A percentile compares a stretch with the other conserved stretches of the same genome.
Conservation (phyloP, 1,139 yeast species). For the Kodamaea ohmeri region DNA sequence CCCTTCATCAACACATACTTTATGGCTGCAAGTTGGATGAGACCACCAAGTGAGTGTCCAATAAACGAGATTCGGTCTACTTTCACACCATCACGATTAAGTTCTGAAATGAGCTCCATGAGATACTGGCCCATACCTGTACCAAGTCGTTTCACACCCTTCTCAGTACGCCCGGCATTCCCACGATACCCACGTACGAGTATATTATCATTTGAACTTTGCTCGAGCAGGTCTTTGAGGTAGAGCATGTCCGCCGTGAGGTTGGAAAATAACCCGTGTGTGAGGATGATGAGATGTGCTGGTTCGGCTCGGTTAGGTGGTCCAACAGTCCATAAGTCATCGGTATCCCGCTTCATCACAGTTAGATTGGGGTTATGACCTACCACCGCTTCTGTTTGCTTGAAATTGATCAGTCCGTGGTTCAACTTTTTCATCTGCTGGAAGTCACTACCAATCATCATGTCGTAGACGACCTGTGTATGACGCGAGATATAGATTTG, state of each 20-base stretch:
- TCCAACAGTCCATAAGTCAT: conserved; percentile 21
- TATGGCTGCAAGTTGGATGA: conserved; percentile 25
- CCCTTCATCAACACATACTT: conserved; percentile 20
- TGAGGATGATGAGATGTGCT: conserved; percentile 22
- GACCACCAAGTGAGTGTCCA: conserved; percentile 28
- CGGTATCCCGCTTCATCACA: conserved; percentile 17
- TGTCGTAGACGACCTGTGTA: conserved; percentile 19
- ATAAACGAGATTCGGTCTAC: conserved; percentile 22
- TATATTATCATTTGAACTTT: conserved; percentile 17
- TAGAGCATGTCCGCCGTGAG: conserved; percentile 28
- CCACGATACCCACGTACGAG: conserved; percentile 24
- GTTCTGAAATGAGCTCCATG: conserved; percentile 15
- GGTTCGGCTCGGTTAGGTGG: conserved; percentile 18
- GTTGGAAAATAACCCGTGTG: conserved; percentile 27
- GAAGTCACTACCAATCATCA: conserved; percentile 30
- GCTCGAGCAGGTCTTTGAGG: conserved; percentile 21
- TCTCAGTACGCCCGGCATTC: conserved; percentile 27
- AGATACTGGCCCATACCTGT: conserved; percentile 18
- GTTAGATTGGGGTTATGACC: conserved; percentile 14
- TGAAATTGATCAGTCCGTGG: conserved; percentile 20
- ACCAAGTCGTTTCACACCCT: conserved; percentile 24
- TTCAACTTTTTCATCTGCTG: conserved; percentile 31
- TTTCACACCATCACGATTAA: conserved; percentile 10
- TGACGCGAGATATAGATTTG: conserved; percentile 23
- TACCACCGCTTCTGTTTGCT: conserved; percentile 7